phyloP scores from a whole-genome alignment of 495 filamentous ascomycete species.

The Penicillium antarcticum region DNA sequence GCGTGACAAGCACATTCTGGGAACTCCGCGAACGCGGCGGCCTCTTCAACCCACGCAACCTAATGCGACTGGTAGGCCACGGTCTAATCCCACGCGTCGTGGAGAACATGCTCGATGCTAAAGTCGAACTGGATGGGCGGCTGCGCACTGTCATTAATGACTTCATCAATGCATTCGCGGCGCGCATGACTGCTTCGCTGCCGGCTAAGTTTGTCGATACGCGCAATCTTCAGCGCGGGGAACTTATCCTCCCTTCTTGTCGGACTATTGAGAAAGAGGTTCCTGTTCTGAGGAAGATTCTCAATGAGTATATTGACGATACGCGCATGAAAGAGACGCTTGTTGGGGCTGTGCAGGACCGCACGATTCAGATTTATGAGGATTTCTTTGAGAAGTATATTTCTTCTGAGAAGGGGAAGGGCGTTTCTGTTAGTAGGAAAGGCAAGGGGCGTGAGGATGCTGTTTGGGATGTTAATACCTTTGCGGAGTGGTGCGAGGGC shows the following conservation, averaged over 20 bases:
- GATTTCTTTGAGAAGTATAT: conserved; percentile 55
- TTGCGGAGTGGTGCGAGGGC: conserved; percentile 56
- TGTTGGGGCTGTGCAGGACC: conserved; percentile 58
- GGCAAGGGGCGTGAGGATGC: conserved; percentile 61
- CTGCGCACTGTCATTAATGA: conserved; percentile 76
- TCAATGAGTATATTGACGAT: conserved; percentile 60
- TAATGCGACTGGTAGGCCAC: conserved; percentile 57
- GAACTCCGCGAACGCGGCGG: conserved; percentile 66
- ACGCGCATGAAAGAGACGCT: conserved; percentile 59
- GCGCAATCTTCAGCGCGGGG: conserved; percentile 34
- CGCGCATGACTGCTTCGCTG: conserved; percentile 52
- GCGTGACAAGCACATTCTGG: conserved; percentile 75
- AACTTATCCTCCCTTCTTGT: conserved; percentile 38
- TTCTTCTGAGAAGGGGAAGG: conserved; percentile 42
- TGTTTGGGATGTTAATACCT: conserved; percentile 63
- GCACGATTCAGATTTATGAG: conserved; percentile 58
- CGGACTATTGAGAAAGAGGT: conserved; percentile 53
- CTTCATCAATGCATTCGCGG: conserved; percentile 62
- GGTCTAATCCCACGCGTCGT: conserved; percentile 59
- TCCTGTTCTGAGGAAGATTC: conserved; percentile 43
- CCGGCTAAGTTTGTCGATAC: conserved; percentile 41
- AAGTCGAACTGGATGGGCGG: conserved; percentile 76
- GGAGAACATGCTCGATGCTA: conserved; percentile 71
- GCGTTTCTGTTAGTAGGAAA: conserved; percentile 47
- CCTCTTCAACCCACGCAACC: conserved; percentile 63